Conservation (phyloP, 2,329 filamentous ascomycete species). For the Pleomassaria siparia region DNA sequence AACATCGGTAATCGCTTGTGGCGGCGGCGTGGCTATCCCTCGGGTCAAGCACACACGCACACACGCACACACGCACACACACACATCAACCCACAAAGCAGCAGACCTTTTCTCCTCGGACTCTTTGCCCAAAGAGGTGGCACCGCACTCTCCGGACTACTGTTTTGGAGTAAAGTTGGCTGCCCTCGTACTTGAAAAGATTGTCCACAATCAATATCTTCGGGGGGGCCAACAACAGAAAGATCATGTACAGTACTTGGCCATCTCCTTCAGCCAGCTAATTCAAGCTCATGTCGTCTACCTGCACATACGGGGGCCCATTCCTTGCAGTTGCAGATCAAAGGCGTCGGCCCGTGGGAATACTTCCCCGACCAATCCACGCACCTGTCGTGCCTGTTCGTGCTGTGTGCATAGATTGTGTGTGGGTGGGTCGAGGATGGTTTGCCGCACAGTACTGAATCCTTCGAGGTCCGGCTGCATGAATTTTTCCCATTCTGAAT, state of each 20-base stretch:
- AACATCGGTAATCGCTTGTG: slow-evolving; percentile 13
- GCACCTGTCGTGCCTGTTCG: slow-evolving; percentile 19
- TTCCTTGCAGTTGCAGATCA: slow-evolving; percentile 42
- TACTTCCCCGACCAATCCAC: slow-evolving; percentile 34
- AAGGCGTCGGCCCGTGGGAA: slow-evolving; percentile 35
- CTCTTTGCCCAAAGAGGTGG: slow-evolving; percentile 28
- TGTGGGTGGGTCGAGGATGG: slow-evolving; percentile 15
- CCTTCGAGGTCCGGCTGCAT: slow-evolving; percentile 9
- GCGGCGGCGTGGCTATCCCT: slow-evolving; percentile 1
- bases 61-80: no score
- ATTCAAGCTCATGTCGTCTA: slow-evolving; percentile 30
- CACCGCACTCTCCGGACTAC: slow-evolving; percentile 9
- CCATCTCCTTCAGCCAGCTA: slow-evolving; percentile 25
- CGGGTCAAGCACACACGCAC: neutral
- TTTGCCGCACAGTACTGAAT: slow-evolving; percentile 2
- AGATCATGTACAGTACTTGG: slow-evolving; percentile 27
- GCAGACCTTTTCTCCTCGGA: slow-evolving; percentile 19
- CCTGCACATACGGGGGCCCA: slow-evolving; percentile 33
- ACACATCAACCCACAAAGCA: neutral
- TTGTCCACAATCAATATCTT: slow-evolving; percentile 35
- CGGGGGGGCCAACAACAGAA: slow-evolving; percentile 25
- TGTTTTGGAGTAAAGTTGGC: slow-evolving; percentile 10
- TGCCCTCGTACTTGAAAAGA: slow-evolving; percentile 25
- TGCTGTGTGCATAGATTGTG: slow-evolving; percentile 30
- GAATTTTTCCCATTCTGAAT: slow-evolving; percentile 6